These are phyloP conservation scores for Fusarium nelsonii DNA, from an alignment of 2,329 filamentous ascomycete genomes.

Conservation along the genomic window DNA sequence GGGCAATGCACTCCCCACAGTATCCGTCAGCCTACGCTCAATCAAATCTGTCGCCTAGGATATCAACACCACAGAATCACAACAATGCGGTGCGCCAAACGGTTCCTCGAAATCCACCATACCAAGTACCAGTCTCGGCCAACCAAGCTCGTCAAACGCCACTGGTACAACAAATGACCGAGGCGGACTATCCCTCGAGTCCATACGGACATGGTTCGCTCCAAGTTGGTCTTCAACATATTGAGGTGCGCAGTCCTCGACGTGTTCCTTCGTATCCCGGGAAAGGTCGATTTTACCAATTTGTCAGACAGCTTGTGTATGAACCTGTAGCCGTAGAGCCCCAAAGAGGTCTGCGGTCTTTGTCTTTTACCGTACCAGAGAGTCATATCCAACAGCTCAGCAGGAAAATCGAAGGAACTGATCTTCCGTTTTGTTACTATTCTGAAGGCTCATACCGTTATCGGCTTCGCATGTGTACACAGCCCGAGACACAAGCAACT, in stretches of 20 bases:
- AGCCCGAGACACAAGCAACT: conserved; percentile 26
- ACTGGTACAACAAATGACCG: conserved; percentile 29
- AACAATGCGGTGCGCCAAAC: conserved; percentile 5
- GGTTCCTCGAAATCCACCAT: not conserved
- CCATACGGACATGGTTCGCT: conserved; percentile 58
- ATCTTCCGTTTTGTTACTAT: conserved; percentile 56
- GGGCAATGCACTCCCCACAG: conserved; percentile 25
- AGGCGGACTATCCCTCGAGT: conserved; percentile 57
- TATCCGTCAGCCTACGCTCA: conserved; percentile 13
- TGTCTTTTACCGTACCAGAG: conserved; percentile 61
- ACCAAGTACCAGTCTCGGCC: conserved; percentile 9
- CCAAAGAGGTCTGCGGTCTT: conserved; percentile 55
- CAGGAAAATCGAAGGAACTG: conserved; percentile 42
- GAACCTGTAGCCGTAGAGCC: conserved; percentile 58
- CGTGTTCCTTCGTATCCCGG: conserved; percentile 51
- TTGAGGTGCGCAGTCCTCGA: conserved; percentile 62
- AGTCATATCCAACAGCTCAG: conserved; percentile 55
- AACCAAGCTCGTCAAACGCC: not conserved
- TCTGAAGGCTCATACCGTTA: conserved; percentile 69
- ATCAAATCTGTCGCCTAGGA: conserved; percentile 1
- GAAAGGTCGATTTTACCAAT: conserved; percentile 66
- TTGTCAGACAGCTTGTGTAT: conserved; percentile 64
- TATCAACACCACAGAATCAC: conserved; percentile 15
- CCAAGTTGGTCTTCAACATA: conserved; percentile 60
- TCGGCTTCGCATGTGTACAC: conserved; percentile 74